A percentile compares a stretch with the other conserved stretches of the same genome.
Evolutionary conservation across 441 rosid species (phyloP).

Genomic region (Hura crepitans): DNA sequence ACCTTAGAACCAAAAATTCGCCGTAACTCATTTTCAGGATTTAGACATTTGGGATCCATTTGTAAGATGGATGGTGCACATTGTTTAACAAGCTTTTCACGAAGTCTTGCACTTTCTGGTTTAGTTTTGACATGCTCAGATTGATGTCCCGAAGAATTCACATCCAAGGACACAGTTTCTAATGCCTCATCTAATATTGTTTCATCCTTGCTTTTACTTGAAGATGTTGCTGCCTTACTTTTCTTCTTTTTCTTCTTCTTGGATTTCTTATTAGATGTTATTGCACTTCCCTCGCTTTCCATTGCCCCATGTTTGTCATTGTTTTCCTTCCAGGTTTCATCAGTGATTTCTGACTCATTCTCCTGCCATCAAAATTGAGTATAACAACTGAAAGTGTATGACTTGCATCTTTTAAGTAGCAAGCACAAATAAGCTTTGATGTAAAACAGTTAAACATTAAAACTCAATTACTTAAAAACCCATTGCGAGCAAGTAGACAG

Average conservation of each 20-base stretch:
- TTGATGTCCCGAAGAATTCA: constrained; percentile 29
- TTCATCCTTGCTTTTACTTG: constrained; percentile 32
- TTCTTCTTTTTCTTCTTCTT: constrained; percentile 90
- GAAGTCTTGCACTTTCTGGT: constrained; percentile 29
- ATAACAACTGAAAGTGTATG: constrained; percentile 23
- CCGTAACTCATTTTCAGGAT: constrained; percentile 68
- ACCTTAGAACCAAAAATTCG: constrained; percentile 87
- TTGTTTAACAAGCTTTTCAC: constrained; percentile 26
- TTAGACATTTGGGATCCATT: constrained; percentile 67
- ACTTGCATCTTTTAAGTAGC: not conserved
- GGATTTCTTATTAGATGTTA: constrained; percentile 41
- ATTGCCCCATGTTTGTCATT: constrained; percentile 23
- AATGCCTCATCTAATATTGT: constrained; percentile 41
- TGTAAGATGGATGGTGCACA: constrained; percentile 37
- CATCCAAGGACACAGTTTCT: constrained; percentile 41
- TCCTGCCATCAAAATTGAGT: constrained; percentile 35
- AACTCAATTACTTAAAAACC: not conserved
- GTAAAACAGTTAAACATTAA: not conserved
- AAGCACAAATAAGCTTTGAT: constrained; percentile 4
- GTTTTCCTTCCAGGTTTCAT: constrained; percentile 27
- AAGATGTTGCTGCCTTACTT: constrained; percentile 42
- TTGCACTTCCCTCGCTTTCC: constrained; percentile 21
- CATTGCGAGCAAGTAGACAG: not conserved
- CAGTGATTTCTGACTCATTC: constrained; percentile 30
- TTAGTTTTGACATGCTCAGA: constrained; percentile 26